These are phyloP conservation scores for Rhazya stricta DNA, from an alignment of 257 asterid genomes.

Conservation along the genomic window DNA sequence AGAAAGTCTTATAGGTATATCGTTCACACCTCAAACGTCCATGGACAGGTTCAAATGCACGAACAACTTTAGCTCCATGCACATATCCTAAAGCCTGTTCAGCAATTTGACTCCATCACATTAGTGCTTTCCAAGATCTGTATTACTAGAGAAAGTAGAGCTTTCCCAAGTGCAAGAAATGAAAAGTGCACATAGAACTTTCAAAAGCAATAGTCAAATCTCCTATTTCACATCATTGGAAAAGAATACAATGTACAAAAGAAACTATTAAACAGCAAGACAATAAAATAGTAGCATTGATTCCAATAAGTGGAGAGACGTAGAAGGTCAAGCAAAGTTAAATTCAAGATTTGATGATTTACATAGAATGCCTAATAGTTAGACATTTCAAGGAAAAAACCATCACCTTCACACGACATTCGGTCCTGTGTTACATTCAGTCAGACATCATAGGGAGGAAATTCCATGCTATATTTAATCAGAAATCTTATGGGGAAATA, in stretches of 20 bases:
- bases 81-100: slow-evolving; percentile 87
- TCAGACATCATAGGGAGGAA: not conserved
- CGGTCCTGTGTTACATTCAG: not conserved
- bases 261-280: not conserved
- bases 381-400: not conserved
- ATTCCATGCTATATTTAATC: not conserved
- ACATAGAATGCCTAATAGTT: not conserved
- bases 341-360: not conserved
- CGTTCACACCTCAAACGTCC: slow-evolving; percentile 81
- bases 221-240: not conserved
- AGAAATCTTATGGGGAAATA: not conserved
- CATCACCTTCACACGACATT: not conserved
- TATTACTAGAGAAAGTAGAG: not conserved
- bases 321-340: not conserved
- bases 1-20: not conserved
- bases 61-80: slow-evolving; percentile 87
- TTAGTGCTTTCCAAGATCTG: not conserved
- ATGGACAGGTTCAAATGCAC: slow-evolving; percentile 87
- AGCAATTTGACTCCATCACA: slow-evolving; percentile 11
- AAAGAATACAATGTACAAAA: not conserved
- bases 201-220: not conserved
- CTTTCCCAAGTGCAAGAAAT: not conserved
- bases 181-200: not conserved
- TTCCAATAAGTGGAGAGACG: not conserved
- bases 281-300: not conserved